phyloP scores from a whole-genome alignment of 2,329 filamentous ascomycete species.

The Eutypa lata region DNA sequence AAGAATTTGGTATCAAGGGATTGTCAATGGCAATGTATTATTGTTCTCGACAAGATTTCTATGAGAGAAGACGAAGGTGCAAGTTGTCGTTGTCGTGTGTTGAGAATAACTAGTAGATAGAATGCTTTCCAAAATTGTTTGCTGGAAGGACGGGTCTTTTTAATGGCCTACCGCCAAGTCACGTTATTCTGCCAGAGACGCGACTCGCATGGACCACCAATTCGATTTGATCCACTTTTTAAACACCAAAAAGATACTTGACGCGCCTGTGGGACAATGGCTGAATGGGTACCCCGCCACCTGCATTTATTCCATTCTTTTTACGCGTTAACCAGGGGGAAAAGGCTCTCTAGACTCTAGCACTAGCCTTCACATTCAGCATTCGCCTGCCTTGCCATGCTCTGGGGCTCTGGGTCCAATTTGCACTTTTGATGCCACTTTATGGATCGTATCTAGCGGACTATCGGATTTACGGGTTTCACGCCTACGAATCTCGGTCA shows the following conservation, averaged over 20 bases:
- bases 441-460: background rate
- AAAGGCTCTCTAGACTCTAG: background rate
- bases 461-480: too few relatives aligned
- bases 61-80: constrained; percentile 1
- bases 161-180: background rate
- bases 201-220: background rate
- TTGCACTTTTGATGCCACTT: background rate
- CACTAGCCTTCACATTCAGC: too few relatives aligned
- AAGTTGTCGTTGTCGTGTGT: background rate
- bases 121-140: background rate
- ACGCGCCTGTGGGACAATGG: background rate
- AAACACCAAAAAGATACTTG: background rate
- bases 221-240: background rate
- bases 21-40: constrained; percentile 5
- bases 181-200: background rate
- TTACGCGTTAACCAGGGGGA: background rate
- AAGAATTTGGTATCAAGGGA: constrained; percentile 17
- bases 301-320: background rate
- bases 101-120: background rate
- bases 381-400: too few relatives aligned
- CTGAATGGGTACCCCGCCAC: background rate
- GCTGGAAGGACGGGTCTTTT: background rate
- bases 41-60: constrained; percentile 8
- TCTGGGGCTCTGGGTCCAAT: too few relatives aligned
- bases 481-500: background rate